These are phyloP conservation scores for Ganoderma sinense DNA, from an alignment of 1,284 basidiomycete genomes.

Conservation along the genomic window DNA sequence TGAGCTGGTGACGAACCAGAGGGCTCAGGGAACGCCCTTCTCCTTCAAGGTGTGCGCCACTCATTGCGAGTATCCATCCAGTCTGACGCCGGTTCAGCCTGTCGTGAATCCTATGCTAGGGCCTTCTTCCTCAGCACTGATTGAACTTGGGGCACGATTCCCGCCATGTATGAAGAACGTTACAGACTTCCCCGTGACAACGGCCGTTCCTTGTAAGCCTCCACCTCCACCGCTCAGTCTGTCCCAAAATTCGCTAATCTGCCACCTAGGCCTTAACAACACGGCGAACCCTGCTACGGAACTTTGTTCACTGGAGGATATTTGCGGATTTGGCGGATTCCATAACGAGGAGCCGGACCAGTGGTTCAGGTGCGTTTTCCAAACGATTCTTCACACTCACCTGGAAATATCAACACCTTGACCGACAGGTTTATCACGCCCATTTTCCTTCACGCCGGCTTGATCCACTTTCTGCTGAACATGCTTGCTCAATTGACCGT, in stretches of 20 bases:
- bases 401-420: background rate
- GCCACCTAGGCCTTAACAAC: constrained; percentile 69
- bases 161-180: constrained; percentile 89
- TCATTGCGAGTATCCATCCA: constrained; percentile 3
- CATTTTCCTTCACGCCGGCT: constrained; percentile 92
- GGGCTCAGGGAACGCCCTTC: constrained; percentile 79
- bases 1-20: constrained; percentile 78
- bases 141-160: constrained; percentile 92
- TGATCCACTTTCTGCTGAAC: constrained; percentile 89
- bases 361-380: constrained; percentile 73
- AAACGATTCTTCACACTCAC: background rate
- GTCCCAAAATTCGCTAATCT: background rate
- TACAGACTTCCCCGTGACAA: constrained; percentile 63
- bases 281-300: constrained; percentile 75
- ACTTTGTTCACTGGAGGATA: constrained; percentile 79
- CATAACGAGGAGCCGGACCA: constrained; percentile 77
- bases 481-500: constrained; percentile 88
- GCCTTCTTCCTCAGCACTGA: constrained; percentile 85
- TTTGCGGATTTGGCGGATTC: constrained; percentile 93
- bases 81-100: constrained; percentile 34
- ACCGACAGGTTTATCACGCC: constrained; percentile 77
- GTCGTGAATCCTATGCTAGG: constrained; percentile 92
- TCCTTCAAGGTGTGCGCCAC: constrained; percentile 71
- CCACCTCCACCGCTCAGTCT: constrained; percentile 6
- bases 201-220: constrained; percentile 68